phyloP scores from a whole-genome alignment of 129 eudicot species.

The Saposhnikovia divaricata region DNA sequence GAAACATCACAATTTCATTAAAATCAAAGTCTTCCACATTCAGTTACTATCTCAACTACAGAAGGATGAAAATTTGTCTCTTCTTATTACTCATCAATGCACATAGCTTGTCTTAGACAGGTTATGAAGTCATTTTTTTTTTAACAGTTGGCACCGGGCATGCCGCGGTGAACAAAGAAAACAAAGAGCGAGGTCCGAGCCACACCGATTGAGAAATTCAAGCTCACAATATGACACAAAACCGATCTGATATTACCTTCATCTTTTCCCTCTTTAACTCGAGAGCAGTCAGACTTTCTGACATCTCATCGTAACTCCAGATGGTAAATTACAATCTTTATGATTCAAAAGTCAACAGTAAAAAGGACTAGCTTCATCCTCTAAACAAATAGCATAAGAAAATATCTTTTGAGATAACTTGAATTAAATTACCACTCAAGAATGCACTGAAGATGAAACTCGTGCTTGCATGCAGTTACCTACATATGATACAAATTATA shows the following conservation, averaged over 20 bases:
- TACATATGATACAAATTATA: neutral
- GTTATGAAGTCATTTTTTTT: neutral
- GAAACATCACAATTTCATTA: neutral
- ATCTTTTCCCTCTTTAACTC: neutral
- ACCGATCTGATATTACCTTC: neutral
- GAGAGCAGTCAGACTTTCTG: neutral
- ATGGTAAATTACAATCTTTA: neutral
- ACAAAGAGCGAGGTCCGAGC: neutral
- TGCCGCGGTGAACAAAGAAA: neutral
- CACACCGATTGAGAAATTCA: neutral
- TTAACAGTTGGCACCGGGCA: neutral
- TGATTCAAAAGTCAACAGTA: neutral
- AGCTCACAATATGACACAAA: neutral
- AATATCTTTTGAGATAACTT: neutral
- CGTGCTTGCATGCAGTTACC: conserved; percentile 14
- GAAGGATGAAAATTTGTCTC: neutral
- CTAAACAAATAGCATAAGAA: neutral
- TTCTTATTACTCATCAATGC: neutral
- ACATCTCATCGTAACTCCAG: neutral
- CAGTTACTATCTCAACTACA: neutral
- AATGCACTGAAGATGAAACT: conserved; percentile 17
- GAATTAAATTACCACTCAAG: conserved; percentile 8
- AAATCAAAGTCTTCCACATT: neutral
- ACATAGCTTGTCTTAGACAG: neutral
- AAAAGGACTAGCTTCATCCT: neutral